These are phyloP conservation scores for Neurospora sp. DNA, from an alignment of 495 filamentous ascomycete species.

Conservation along the genomic window DNA sequence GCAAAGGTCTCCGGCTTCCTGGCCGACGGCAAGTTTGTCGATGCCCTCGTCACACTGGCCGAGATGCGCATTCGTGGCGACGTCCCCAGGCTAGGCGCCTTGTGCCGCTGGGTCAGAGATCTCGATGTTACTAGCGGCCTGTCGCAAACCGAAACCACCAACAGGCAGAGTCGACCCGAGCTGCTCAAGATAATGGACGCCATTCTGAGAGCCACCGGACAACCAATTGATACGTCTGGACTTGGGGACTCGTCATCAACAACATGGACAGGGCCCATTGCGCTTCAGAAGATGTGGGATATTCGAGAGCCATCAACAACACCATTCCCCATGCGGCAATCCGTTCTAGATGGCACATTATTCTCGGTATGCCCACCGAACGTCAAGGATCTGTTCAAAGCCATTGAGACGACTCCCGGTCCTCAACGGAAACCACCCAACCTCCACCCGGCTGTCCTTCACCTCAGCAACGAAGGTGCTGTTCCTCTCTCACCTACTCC, in stretches of 20 bases:
- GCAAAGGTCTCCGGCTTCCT: slow-evolving; percentile 32
- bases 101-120: slow-evolving; percentile 41
- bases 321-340: background rate
- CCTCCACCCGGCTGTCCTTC: slow-evolving; percentile 34
- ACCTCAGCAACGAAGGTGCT: slow-evolving; percentile 26
- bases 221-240: slow-evolving; percentile 21
- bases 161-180: slow-evolving; percentile 5
- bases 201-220: slow-evolving; percentile 29
- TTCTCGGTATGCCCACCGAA: slow-evolving; percentile 11
- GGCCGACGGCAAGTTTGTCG: slow-evolving; percentile 32
- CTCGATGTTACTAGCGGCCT: slow-evolving; percentile 38
- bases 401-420: slow-evolving; percentile 35
- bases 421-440: slow-evolving; percentile 38
- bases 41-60: slow-evolving; percentile 33
- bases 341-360: slow-evolving; percentile 27
- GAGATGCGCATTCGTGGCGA: slow-evolving; percentile 37
- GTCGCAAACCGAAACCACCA: slow-evolving; percentile 7
- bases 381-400: slow-evolving; percentile 17
- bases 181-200: slow-evolving; percentile 32
- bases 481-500: slow-evolving; percentile 21
- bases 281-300: slow-evolving; percentile 27
- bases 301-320: slow-evolving; percentile 10
- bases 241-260: slow-evolving; percentile 1
- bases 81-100: slow-evolving; percentile 34
- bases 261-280: slow-evolving; percentile 13